Evolutionary conservation across 2,329 filamentous ascomycete genomes (phyloP), one percentile per base, ranked within the genome.

Genomic region (Apiospora malaysiana): DNA sequence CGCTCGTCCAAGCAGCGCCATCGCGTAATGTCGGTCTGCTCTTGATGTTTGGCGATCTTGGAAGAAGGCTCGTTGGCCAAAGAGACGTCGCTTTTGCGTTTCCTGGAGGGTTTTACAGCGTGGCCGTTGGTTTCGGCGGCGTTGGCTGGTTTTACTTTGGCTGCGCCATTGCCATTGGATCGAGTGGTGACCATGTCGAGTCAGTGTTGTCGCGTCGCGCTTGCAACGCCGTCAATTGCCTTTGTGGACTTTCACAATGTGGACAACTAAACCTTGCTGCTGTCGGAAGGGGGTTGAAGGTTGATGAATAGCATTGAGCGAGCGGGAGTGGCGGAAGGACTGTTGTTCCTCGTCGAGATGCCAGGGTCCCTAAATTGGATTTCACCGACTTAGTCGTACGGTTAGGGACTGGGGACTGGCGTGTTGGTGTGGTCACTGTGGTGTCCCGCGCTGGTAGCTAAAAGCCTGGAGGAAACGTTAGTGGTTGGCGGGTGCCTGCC

Each of bases 1-100:
- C 89, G 88, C 72, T 97, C 93, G 78, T 97, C 92, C 72, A 90
- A 88, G 79, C 98, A 83, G 73, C 96, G 89, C 96, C 96, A 99
- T 81, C 93, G 87, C 9, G 90, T 88, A 74, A 89, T 89, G 81
- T 99, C 95, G 5, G 94, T 98, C 78, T 88, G 90, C 49, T 85
- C 83, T 65, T 82, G 82, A 66, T 90, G 79, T 72, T 80, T 84
- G 43, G 85, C 84, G 67, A 81, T 83, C 75, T 88, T 88, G 16
- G n/a, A 8, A 7, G 79, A 70, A 18, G 74, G 70, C 65, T 75
- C 75, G 59, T 81, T 79, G 51, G 76, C 75, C 65, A 78, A 72
- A 43, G 79, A 78, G 71, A 79, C 78, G 69, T 84, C 83, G 72
- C 80, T 81, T 49, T 79, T 77, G 49, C 85, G 84, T 78, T 88